These are phyloP conservation scores for Linnemannia schmuckeri DNA, from an alignment of 192 early-diverging fungal genomes.

Conservation along the genomic window DNA sequence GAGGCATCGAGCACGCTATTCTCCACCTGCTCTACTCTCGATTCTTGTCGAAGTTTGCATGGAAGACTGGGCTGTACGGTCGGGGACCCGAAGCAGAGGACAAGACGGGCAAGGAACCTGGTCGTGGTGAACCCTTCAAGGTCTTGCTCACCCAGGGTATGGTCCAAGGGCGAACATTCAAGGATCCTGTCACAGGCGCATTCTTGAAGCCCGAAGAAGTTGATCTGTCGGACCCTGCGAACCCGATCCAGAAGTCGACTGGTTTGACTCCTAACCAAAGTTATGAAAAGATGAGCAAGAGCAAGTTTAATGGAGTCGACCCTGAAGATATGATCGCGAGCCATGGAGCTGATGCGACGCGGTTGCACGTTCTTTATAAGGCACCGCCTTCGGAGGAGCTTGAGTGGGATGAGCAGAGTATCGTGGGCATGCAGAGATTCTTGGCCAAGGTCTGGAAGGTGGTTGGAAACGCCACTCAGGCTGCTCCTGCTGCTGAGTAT, in stretches of 20 bases:
- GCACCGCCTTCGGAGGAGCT: slow-evolving; percentile 91
- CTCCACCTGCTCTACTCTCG: slow-evolving; percentile 95
- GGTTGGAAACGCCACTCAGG: slow-evolving; percentile 53
- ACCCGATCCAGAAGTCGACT: slow-evolving; percentile 72
- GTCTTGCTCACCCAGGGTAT: slow-evolving; percentile 92
- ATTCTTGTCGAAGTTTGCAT: slow-evolving; percentile 89
- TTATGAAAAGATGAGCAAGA: slow-evolving; percentile 98
- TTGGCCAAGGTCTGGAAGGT: slow-evolving; percentile 72
- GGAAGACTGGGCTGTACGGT: slow-evolving; percentile 66
- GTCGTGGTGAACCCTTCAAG: slow-evolving; percentile 88
- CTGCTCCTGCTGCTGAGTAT: slow-evolving; percentile 2
- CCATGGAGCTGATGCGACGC: slow-evolving; percentile 87
- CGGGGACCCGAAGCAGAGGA: slow-evolving; percentile 19
- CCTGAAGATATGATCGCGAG: slow-evolving; percentile 74
- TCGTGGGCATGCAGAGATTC: slow-evolving; percentile 95
- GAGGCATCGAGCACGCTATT: slow-evolving; percentile 95
- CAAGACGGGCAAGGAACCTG: slow-evolving; percentile 57
- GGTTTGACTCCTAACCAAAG: slow-evolving; percentile 68
- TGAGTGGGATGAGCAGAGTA: slow-evolving; percentile 91
- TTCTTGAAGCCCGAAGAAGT: slow-evolving; percentile 86
- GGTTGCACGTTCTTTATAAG: slow-evolving; percentile 88
- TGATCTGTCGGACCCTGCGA: slow-evolving; percentile 60
- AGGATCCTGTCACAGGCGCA: slow-evolving; percentile 77
- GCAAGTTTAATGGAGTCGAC: slow-evolving; percentile 95
- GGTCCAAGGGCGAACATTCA: slow-evolving; percentile 91